Percentiles rank a stretch among this genome's conserved stretches.
These are phyloP conservation scores for Candolleomyces aberdarensis DNA, from an alignment of 768 basidiomycete genomes.

Conservation along the genomic window DNA sequence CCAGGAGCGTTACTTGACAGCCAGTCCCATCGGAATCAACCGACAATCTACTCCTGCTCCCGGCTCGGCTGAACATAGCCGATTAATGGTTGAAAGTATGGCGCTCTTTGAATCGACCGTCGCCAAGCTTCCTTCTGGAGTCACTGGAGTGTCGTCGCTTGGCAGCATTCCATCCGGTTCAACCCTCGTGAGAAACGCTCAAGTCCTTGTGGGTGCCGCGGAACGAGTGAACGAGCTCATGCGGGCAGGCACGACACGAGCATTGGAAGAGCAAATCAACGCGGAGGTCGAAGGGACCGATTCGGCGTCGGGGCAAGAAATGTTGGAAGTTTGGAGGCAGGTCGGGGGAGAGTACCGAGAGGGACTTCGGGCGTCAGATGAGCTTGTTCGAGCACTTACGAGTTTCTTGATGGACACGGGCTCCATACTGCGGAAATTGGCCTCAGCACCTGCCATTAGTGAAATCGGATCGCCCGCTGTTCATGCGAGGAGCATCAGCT, in stretches of 20 bases:
- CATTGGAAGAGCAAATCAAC: conserved; percentile 72
- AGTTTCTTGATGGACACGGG: conserved; percentile 76
- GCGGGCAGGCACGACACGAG: conserved; percentile 49
- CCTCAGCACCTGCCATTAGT: conserved; percentile 10
- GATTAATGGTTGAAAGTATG: conserved; percentile 69
- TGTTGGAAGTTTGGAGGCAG: conserved; percentile 61
- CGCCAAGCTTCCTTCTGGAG: conserved; percentile 41
- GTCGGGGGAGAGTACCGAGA: conserved; percentile 75
- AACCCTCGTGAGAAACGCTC: conserved; percentile 61
- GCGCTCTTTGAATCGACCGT: conserved; percentile 68
- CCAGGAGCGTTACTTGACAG: conserved; percentile 16
- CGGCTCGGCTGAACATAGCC: conserved; percentile 53
- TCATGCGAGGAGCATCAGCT: conserved; percentile 50
- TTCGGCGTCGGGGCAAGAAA: conserved; percentile 23
- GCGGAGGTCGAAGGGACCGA: conserved; percentile 61
- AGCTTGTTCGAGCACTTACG: conserved; percentile 73
- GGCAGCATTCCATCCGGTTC: conserved; percentile 32
- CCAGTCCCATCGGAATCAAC: conserved; percentile 24
- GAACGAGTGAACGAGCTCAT: conserved; percentile 65
- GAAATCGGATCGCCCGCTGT: conserved; percentile 27
- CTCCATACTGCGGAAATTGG: conserved; percentile 42
- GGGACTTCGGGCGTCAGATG: conserved; percentile 68
- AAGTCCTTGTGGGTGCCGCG: conserved; percentile 60
- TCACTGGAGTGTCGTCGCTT: conserved; percentile 12
- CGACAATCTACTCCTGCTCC: conserved; percentile 17